Base-by-base conservation (phyloP, 2,329 filamentous ascomycete species). In the Beauveria brongniartii region DNA sequence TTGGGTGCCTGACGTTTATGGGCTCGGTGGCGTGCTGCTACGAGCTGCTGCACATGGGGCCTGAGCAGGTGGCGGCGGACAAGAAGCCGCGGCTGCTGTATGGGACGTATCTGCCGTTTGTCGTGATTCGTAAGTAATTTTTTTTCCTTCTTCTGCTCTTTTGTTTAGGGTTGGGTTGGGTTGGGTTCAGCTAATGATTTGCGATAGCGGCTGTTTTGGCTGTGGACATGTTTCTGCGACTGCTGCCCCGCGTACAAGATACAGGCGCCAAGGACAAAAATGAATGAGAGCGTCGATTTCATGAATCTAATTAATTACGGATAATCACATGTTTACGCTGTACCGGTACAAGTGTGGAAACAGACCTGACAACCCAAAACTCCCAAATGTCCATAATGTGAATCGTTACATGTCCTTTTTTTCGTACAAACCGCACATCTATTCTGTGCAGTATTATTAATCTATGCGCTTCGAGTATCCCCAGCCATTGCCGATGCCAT, bases 401-500 rank as follows among this genome's bases (percentile, higher is more conserved):
- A 26, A 40, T 3, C 20, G 28, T 46, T 60, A 20, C 52, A 46
- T 48, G 24, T 50, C 20, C 8, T 8, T 12, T 53, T 53, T 58
- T 41, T 48, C 37, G 56, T 52, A 48, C 58, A 55, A 12, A 12
- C 18, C 7, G 2, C 28, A 28, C 5, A 3, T 5, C 8, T n/a
- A 14, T 51, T 22, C 20, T 16, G 28, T n/a, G 20, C 20, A 22
- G 12, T 20, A 16, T 7, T 1, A 12, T 61, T 65, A 82, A 64
- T 82, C 80, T 55, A 79, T 74, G 62, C 81, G 71, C 71, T 85
- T 84, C 28, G 80, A 74, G 62, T 84, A 83, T 2, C 82, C 82
- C 82, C 82, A 85, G 53, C 82, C 82, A 59, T 85, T 85, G 9
- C 82, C 82, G 3, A 81, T 71, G 2, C 71, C 70, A 59, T 83